Evolutionary conservation across 208 protist species (phyloP), one percentile per base, ranked within the genome.

Genomic region (Leishmania turanica): DNA sequence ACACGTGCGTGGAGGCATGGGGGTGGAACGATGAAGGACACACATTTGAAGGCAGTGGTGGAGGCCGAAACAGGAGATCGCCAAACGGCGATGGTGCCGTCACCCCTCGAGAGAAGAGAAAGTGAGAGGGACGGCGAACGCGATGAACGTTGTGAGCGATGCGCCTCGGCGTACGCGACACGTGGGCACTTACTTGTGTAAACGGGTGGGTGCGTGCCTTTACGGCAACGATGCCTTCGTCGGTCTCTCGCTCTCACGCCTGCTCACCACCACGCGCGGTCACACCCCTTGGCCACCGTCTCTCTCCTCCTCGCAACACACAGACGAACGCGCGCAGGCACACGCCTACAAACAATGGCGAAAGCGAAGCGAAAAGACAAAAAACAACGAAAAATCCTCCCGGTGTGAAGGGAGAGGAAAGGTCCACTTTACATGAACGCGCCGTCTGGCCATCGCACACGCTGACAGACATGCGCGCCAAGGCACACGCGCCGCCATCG

Each of bases 171-270:
- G 24, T 4, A 49, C 40, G 40, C 40, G 11, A 49, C 37, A 47
- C 66, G 66, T 27, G 66, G 34, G 17, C 34, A 68, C 40, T 24
- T 31, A 34, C 19, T 71, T 71, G 40, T 71, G 58, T 27, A 27
- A 7, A 7, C 0, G 58, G 6, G 51, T 54, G 51, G 51, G 27
- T 37, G n/a, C 0, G 47, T 40, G 6, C 47, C 21, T 75, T 21
- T 75, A 3, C 47, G 34, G 19, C 27, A 51, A 37, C 34, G 4
- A 31, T 9, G 5, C 24, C n/a, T 37, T 37, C 27, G 11, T 75
- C 24, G 11, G 27, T 75, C 47, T 75, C 47, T 70, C 65, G 24
- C 47, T 42, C 47, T 75, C 70, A 75, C 70, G 47, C 42, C n/a
- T 37, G 34, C 24, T 9, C 66, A 71, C 66, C 5, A 1, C 5